These are phyloP conservation scores for Fusarium odoratissimum DNA, from an alignment of 2,329 filamentous ascomycete genomes.

Conservation along the genomic window DNA sequence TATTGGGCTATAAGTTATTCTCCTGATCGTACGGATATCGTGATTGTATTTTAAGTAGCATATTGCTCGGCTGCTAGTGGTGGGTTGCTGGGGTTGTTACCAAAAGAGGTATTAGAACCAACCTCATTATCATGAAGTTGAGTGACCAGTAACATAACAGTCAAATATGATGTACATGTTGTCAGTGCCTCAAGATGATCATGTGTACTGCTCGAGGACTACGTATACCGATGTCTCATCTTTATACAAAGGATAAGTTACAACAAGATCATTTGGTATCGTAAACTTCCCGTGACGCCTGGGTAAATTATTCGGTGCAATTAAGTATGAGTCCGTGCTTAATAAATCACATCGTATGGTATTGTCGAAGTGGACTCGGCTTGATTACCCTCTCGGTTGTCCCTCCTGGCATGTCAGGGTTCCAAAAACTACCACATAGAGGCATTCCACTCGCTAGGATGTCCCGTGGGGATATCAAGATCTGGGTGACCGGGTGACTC, in stretches of 20 bases:
- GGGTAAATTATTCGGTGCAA: slow-evolving; percentile 35
- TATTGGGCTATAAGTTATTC: neutral
- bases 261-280: neutral
- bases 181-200: neutral
- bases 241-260: neutral
- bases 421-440: slow-evolving; percentile 12
- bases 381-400: neutral
- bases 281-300: neutral
- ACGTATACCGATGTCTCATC: neutral
- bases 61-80: neutral
- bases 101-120: slow-evolving; percentile 6
- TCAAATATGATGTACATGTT: slow-evolving; percentile 4
- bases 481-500: slow-evolving; percentile 17
- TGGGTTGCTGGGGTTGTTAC: neutral
- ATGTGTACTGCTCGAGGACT: neutral
- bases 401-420: neutral
- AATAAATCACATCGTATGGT: neutral
- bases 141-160: neutral
- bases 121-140: slow-evolving; percentile 4
- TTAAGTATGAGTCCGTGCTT: neutral
- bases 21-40: neutral
- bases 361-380: neutral
- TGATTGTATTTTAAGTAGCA: neutral
- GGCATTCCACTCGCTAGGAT: slow-evolving; percentile 24
- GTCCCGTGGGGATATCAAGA: slow-evolving; percentile 11